These are phyloP conservation scores for Amylostereum areolatum DNA, from an alignment of 1,284 basidiomycete species.

Conservation along the genomic window DNA sequence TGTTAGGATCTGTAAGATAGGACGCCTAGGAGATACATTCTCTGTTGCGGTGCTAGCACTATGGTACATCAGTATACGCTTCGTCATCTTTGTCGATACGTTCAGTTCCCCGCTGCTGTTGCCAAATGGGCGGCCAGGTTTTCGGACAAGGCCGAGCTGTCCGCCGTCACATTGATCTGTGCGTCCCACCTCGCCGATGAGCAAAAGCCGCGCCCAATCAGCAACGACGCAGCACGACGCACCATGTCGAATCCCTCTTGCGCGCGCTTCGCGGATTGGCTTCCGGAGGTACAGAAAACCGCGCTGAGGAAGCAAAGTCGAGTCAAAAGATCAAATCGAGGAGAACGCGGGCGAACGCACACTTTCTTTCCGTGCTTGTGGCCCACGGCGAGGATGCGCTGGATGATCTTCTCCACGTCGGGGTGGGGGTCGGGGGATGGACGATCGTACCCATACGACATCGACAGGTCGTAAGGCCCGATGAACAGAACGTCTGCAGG, in stretches of 20 bases:
- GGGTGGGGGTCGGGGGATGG: constrained; percentile 60
- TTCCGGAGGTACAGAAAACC: constrained; percentile 30
- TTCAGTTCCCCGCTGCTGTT: constrained; percentile 18
- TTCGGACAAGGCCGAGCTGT: constrained; percentile 40
- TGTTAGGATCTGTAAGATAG: too few species aligned
- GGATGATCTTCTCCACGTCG: constrained; percentile 56
- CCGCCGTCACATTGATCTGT: constrained; percentile 48
- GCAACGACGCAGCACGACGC: not conserved
- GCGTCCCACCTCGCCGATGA: not conserved
- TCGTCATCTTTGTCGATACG: too few species aligned
- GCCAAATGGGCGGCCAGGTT: constrained; percentile 28
- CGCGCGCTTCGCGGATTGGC: constrained; percentile 30
- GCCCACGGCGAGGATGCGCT: constrained; percentile 45
- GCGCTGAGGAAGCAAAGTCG: constrained; percentile 10
- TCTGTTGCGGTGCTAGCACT: too few species aligned
- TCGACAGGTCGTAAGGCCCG: constrained; percentile 64
- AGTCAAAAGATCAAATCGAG: too few species aligned
- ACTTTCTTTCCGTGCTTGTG: constrained; percentile 63
- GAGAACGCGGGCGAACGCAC: too few species aligned
- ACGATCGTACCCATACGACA: constrained; percentile 49
- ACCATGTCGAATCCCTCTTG: constrained; percentile 38
- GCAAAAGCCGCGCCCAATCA: not conserved
- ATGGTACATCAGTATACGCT: too few species aligned
- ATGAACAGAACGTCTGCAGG: constrained; percentile 53
- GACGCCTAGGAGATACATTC: too few species aligned